Base-by-base conservation (phyloP, 176 grass and related monocot species). In the Coix lacrymajobi region DNA sequence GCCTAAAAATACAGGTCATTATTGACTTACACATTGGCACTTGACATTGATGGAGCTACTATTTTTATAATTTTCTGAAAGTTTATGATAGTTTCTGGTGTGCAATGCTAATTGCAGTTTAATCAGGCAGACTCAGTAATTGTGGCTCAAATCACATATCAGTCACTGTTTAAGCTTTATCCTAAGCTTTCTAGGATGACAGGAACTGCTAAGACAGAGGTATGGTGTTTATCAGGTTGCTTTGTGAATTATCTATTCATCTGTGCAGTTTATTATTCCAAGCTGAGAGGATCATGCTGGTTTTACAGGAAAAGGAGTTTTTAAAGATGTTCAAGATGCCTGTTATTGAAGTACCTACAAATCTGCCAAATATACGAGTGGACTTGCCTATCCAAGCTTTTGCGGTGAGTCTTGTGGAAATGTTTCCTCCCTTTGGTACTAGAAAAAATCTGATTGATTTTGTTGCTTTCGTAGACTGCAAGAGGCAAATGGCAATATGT, bases 271-370 rank as follows among this genome's bases (percentile, higher is more conserved):
- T 88, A 22, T 41, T 76, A 36, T 87, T 49, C 45, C 58, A 1
- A 33, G 51, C 19, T 78, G 41, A 36, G 5, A 65, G 66, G 15
- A 73, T 81, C 79, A 58, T 81, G 41, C 34, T 87, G 37, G 9
- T 85, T 90, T 52, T 86, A 46, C 66, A 98, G 95, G 95, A 98
- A 85, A 98, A 95, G 69, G 95, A 95, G 83, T 93, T 98, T 82
- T 76, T 95, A 40, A 98, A 98, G 89, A 98, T 98, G 95, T 98
- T 98, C 87, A 92, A 91, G 79, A 98, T 93, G 84, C 95, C 95
- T 67, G 95, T 98, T 82, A 91, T 98, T 56, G 95, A 98, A 83
- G 87, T 98, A 16, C 95, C 95, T 46, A 98, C 92, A 11, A 98
- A 98, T 93, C 82, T 98, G 80, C 87, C 90, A 41, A 98, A 98